phyloP scores from a whole-genome alignment of 2,329 filamentous ascomycete species.

The Penicillium sp. region DNA sequence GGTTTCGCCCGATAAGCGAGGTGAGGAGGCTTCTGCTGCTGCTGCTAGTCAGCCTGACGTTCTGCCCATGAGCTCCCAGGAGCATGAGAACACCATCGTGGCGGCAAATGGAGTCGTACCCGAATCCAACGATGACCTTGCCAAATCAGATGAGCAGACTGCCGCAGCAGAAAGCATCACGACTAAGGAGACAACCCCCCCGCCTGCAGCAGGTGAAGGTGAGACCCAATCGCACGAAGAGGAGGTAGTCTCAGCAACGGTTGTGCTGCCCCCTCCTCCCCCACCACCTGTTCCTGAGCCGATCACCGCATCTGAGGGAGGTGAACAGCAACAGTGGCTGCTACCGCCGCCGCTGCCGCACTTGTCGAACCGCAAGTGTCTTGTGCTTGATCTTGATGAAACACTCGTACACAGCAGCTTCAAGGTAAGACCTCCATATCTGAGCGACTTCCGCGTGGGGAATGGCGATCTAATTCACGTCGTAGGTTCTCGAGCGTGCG shows the following conservation, averaged over 20 bases:
- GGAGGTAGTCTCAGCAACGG: slow-evolving; percentile 48
- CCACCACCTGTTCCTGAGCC: slow-evolving; percentile 48
- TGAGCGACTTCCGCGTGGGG: slow-evolving; percentile 11
- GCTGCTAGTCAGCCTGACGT: slow-evolving; percentile 22
- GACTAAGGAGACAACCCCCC: slow-evolving; percentile 50
- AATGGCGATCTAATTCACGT: slow-evolving; percentile 21
- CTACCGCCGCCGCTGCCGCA: slow-evolving; percentile 80
- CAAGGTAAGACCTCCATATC: slow-evolving; percentile 65
- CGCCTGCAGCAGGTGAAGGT: slow-evolving; percentile 43
- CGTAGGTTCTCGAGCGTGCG: slow-evolving; percentile 90
- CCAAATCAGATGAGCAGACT: slow-evolving; percentile 37
- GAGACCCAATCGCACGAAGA: slow-evolving; percentile 46
- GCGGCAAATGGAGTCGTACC: slow-evolving; percentile 20
- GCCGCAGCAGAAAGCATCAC: slow-evolving; percentile 68
- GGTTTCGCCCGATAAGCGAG: slow-evolving; percentile 44
- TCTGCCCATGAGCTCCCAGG: slow-evolving; percentile 18
- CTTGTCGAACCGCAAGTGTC: slow-evolving; percentile 85
- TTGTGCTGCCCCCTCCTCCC: slow-evolving; percentile 61
- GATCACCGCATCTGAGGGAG: slow-evolving; percentile 37
- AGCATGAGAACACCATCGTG: slow-evolving; percentile 20
- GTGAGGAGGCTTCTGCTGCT: slow-evolving; percentile 35
- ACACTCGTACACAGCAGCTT: slow-evolving; percentile 98
- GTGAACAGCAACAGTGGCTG: slow-evolving; percentile 69
- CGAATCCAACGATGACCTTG: slow-evolving; percentile 27
- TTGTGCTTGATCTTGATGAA: slow-evolving; percentile 94